Evolutionary conservation across 768 basidiomycete genomes (phyloP), one percentile per base, ranked within the genome.

Genomic region (Aureoboletus auriporus): DNA sequence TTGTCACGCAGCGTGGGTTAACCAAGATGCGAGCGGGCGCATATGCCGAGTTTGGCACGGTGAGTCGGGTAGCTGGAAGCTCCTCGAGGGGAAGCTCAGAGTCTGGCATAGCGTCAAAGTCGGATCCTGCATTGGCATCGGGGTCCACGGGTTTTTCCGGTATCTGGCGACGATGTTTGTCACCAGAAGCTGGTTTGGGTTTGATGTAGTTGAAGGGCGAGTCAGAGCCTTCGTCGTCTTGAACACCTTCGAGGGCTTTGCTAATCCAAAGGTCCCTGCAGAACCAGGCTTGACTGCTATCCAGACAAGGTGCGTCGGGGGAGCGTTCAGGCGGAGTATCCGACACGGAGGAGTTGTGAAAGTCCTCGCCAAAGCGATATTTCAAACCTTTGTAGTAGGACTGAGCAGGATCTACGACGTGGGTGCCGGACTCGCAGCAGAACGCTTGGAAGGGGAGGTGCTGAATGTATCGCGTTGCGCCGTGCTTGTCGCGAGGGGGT

Each of bases 361-460:
- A 87, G 56, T 91, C 82, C 8, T 69, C 71, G 4, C 91, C 93
- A 2, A 90, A 79, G 40, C 93, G 87, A 66, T 99, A 99, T 0
- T 62, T 62, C 56, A 99, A 78, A 37, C 89, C 90, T 36, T 83
- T 83, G 74, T 99, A 99, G 74, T 98, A 99, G 0, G 93, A 89
- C 66, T 97, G 94, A 30, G 78, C 79, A 10, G 96, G 96, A 63
- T 99, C 96, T 54, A 99, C 85, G 62, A 99, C 84, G 65, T 98
- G 96, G 1, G 93, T 94, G 6, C 96, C 96, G 1, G 93, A 87
- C 72, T 99, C 96, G 69, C 96, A 99, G 74, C 96, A 99, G 71
- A 96, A 98, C 8, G 89, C 93, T 65, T 99, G 96, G 75, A 99
- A 97, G 5, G 96, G 96, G 2, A 98, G 80, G 61, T 99, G 94